Percentiles rank a stretch among this genome's conserved stretches.
phyloP scores from a whole-genome alignment of 352 stramenopile species.

The Peronosclerospora sorghi region DNA sequence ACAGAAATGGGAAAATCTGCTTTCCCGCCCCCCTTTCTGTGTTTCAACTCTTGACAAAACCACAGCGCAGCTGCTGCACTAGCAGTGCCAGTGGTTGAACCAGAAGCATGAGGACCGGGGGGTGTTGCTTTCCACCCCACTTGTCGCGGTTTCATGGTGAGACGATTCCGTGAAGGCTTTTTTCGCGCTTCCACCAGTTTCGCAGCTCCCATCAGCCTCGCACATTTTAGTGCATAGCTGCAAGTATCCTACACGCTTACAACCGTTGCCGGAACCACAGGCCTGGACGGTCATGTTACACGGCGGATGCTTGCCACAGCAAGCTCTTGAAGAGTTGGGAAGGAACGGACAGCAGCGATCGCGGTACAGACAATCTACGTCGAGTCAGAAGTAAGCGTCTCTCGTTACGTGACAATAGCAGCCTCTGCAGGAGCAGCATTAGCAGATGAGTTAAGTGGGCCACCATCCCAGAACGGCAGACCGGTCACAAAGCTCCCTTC shows the following conservation, averaged over 20 bases:
- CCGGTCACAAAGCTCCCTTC: slow-evolving; percentile 28
- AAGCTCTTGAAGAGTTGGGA: slow-evolving; percentile 40
- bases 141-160: slow-evolving; percentile 29
- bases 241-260: slow-evolving; percentile 56
- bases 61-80: too few species aligned
- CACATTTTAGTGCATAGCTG: slow-evolving; percentile 66
- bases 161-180: slow-evolving; percentile 42
- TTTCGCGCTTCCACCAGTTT: slow-evolving; percentile 29
- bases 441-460: slow-evolving; percentile 38
- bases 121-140: too few species aligned
- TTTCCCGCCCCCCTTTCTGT: too few species aligned
- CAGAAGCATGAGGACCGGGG: too few species aligned
- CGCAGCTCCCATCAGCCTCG: slow-evolving; percentile 20
- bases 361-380: slow-evolving; percentile 27
- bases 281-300: slow-evolving; percentile 53
- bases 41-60: too few species aligned
- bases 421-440: slow-evolving; percentile 41
- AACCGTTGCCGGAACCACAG: slow-evolving; percentile 42
- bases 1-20: too few species aligned
- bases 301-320: slow-evolving; percentile 37
- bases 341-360: slow-evolving; percentile 27
- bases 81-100: too few species aligned
- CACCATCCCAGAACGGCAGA: slow-evolving; percentile 55
- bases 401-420: slow-evolving; percentile 39
- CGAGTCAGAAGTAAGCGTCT: slow-evolving; percentile 30